Percentiles rank a stretch among this genome's conserved stretches.
Conservation (phyloP, 1,284 basidiomycete species). For the Ceratobasidium sp. region DNA sequence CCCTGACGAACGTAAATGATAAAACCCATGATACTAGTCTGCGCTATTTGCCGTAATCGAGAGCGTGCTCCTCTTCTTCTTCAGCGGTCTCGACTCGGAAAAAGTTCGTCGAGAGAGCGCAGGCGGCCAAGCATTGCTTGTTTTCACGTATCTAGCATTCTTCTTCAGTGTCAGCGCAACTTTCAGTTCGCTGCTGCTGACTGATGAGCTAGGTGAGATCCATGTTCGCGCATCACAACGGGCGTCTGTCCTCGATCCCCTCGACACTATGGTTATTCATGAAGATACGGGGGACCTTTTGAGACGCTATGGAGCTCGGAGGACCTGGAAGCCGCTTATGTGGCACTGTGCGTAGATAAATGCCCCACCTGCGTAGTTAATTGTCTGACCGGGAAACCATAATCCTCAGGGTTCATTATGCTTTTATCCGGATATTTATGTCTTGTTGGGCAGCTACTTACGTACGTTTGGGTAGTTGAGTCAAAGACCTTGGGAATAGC, state of each 20-base stretch:
- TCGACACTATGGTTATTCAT: slow-evolving; percentile 1
- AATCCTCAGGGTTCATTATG: slow-evolving; percentile 17
- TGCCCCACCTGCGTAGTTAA: no score
- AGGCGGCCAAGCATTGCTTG: not conserved
- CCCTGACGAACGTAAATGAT: not conserved
- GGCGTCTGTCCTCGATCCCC: not conserved
- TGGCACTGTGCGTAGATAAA: slow-evolving; percentile 30
- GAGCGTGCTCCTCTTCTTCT: slow-evolving; percentile 6
- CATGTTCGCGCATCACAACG: slow-evolving; percentile 12
- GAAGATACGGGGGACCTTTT: slow-evolving; percentile 17
- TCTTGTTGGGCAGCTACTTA: slow-evolving; percentile 12
- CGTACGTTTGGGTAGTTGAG: slow-evolving; percentile 15
- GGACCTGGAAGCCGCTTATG: slow-evolving; percentile 27
- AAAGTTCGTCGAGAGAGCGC: not conserved
- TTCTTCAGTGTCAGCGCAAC: slow-evolving; percentile 30
- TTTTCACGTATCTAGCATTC: slow-evolving; percentile 23
- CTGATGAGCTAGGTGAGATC: slow-evolving; percentile 20
- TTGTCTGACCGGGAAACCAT: not conserved
- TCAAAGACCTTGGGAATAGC: slow-evolving; percentile 5
- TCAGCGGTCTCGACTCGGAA: slow-evolving; percentile 1
- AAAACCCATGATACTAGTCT: not conserved
- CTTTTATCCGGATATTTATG: slow-evolving; percentile 11
- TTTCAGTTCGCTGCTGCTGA: slow-evolving; percentile 15
- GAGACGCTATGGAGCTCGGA: slow-evolving; percentile 16
- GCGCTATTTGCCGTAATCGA: slow-evolving; percentile 23